Evolutionary conservation across 192 early-diverging fungal species (phyloP).

Genomic region (Entophlyctis luteolus): DNA sequence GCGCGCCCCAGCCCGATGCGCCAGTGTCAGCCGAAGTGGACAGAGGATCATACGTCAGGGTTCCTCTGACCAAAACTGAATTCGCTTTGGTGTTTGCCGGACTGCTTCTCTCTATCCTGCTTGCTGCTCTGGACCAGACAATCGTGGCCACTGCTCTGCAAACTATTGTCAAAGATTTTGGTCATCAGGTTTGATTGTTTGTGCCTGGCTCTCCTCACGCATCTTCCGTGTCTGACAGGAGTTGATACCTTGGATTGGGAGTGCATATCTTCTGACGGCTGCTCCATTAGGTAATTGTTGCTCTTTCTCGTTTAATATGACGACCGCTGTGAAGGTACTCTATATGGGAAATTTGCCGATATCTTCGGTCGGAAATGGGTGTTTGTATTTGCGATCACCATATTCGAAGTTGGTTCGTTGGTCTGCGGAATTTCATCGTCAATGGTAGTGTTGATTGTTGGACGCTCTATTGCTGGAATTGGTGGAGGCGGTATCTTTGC

Average conservation of each 20-base stretch:
- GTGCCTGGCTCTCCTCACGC: background rate
- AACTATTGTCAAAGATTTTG: constrained; percentile 4
- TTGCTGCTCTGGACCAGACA: constrained; percentile 27
- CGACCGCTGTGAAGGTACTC: background rate
- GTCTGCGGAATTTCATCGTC: constrained; percentile 46
- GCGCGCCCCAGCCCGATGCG: no score
- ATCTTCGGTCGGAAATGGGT: constrained; percentile 38
- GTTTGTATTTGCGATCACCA: constrained; percentile 61
- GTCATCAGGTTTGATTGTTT: background rate
- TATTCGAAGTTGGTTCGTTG: constrained; percentile 74
- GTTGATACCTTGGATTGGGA: constrained; percentile 75
- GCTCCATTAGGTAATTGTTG: constrained; percentile 60
- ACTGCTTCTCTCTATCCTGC: constrained; percentile 15
- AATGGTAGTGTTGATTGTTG: constrained; percentile 54
- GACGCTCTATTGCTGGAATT: constrained; percentile 64
- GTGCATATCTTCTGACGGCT: constrained; percentile 64
- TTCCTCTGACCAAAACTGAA: constrained; percentile 11
- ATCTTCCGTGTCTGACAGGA: constrained; percentile 40
- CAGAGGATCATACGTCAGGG: no score
- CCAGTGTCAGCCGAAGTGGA: no score
- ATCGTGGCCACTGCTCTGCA: constrained; percentile 27
- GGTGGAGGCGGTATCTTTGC: constrained; percentile 79
- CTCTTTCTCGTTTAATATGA: background rate
- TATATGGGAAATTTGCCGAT: constrained; percentile 80
- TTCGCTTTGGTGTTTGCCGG: constrained; percentile 22